Conservation (phyloP, 495 filamentous ascomycete species). For the Penicillium manginii region DNA sequence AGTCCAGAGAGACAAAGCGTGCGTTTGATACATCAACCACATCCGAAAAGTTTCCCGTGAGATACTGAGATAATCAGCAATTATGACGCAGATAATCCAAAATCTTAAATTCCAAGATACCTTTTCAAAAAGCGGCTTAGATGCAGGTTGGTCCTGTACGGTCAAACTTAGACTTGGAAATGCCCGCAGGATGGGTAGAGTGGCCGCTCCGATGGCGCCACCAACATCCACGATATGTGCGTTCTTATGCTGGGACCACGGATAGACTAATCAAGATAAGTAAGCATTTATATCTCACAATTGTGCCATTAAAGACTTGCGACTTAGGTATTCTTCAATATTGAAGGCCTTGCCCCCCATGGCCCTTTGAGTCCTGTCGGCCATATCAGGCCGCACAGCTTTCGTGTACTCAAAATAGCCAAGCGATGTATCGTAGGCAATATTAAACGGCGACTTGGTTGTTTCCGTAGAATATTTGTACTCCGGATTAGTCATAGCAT, state of each 20-base stretch:
- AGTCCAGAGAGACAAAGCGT: not conserved
- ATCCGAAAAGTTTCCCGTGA: not conserved
- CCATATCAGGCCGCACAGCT: not conserved
- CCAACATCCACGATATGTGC: not conserved
- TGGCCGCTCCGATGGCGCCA: not conserved
- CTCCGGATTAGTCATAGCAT: not conserved
- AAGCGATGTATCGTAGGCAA: not conserved
- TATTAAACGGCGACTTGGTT: not conserved
- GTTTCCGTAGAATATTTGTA: not conserved
- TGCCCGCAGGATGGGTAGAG: not conserved
- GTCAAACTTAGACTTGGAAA: not conserved
- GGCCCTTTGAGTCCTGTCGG: not conserved
- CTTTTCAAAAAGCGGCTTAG: not conserved
- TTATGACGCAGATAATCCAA: not conserved
- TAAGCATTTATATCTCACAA: not conserved
- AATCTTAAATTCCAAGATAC: not conserved
- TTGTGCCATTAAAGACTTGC: not conserved
- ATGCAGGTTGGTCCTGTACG: not conserved
- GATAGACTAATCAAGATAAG: not conserved
- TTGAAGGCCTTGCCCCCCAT: not conserved
- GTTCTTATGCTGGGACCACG: not conserved
- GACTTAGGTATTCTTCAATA: not conserved
- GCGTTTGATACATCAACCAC: not conserved
- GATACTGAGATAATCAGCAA: not conserved
- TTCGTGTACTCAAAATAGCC: not conserved